Base-by-base conservation (phyloP, 306 rosid species). In the Malus fusca region DNA sequence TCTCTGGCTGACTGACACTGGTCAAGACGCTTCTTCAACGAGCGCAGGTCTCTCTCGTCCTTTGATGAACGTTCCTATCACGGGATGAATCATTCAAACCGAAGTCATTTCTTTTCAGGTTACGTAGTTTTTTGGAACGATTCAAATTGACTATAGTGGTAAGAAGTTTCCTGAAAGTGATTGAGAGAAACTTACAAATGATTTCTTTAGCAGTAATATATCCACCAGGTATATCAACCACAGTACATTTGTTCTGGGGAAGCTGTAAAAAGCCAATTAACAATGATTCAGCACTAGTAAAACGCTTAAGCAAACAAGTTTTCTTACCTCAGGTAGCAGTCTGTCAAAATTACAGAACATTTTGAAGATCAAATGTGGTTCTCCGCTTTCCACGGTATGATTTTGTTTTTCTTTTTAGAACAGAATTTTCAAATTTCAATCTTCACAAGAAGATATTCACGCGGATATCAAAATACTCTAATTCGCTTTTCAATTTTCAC, bases 201-300 rank as follows among this genome's bases (percentile, higher is more conserved):
- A 89, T 86, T 92, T 95, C 88, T 92, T 90, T 80, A 51, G 71
- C 83, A 89, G 97, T 68, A 90, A 81, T 76, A 86, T 82, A 71
- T 92, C 97, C 68, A 95, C 98, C 87, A 92, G 84, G 85, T 95
- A 92, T 63, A 80, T 80, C 91, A 95, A 77, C 99, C 98, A 95
- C 66, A 90, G 74, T 69, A 90, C 98, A 76, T 95, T 95, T 51
- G 98, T 95, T 86, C 77, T 89, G 35, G 97, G 93, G 80, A 82
- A 92, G 81, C 98, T 92, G 83, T 71, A 35, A 84, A 82, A 75
- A 77, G 67, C 82, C 28, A 59, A 66, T 53, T 66, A 56, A 69
- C 60, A 67, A 62, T 23, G 55, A 72, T 53, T 87, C 51, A 77
- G 74, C 13, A 75, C 76, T 64, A 8, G 31, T 19, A 17, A 75